Evolutionary conservation across 352 stramenopile genomes (phyloP), one percentile per base, ranked within the genome.

Genomic region (Thraustotheca clavata): DNA sequence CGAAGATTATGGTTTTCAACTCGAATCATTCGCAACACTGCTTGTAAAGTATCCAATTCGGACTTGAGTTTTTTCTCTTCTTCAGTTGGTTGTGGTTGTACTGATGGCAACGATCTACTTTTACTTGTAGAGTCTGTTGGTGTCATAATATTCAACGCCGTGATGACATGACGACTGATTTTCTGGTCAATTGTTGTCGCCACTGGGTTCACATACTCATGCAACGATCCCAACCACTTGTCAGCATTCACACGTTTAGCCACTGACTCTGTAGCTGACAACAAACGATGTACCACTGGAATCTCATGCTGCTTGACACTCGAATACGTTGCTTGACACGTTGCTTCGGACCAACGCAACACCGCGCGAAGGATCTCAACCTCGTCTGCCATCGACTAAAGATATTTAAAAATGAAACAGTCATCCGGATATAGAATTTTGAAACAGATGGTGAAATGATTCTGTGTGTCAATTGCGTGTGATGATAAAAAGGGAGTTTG

Each of bases 291-390:
- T 8, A 65, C 8, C 20, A 65, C 26, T 22, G 57, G 57, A 18
- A 54, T 14, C 5, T 65, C 46, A n/a, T 27, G 16, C 22, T 7
- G n/a, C 54, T 65, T 65, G 36, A 54, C 8, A 24, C 35, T 48
- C 12, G 20, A 7, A 22, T 65, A 65, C 11, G 24, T 50, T n/a
- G 57, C 24, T 14, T 16, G 22, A 16, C 35, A 27, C 6, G 29
- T 48, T 1, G 22, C 20, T 41, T 65, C 57, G 18, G 18, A n/a
- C 57, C 57, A 65, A 18, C 20, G 7, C 4, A 65, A 6, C 11
- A 65, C 16, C 24, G 36, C 40, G 3, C 57, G 57, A 16, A 65
- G 36, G 9, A 65, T 50, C n/a, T 48, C 26, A 8, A 65, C 57
- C 46, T 65, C 36, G 6, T 50, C n/a, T 4, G 35, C 57, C 29